Conservation (phyloP, 352 stramenopile species). For the Phytopythium kandeliae region DNA sequence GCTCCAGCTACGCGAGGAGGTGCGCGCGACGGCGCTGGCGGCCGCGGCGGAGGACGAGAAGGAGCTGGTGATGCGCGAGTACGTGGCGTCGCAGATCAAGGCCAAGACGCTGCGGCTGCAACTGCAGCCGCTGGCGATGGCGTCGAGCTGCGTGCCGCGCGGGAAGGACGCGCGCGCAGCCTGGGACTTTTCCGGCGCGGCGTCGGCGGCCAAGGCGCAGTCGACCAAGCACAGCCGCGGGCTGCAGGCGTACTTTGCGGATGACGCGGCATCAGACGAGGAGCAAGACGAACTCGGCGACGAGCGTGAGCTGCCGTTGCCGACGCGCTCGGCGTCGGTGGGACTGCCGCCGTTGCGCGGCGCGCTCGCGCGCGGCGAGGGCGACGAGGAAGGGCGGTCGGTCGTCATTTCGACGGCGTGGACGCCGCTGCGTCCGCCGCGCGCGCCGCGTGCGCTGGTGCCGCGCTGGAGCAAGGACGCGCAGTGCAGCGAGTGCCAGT, state of each 20-base stretch:
- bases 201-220: slow-evolving; percentile 6
- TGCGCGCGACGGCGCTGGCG: slow-evolving; percentile 36
- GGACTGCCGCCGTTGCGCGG: slow-evolving; percentile 16
- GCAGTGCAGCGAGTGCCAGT: slow-evolving; percentile 63
- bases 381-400: neutral
- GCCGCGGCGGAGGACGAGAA: slow-evolving; percentile 44
- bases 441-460: slow-evolving; percentile 10
- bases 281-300: slow-evolving; percentile 16
- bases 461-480: slow-evolving; percentile 68
- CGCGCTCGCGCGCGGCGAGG: neutral
- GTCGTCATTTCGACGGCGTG: slow-evolving; percentile 6
- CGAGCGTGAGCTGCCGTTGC: slow-evolving; percentile 4
- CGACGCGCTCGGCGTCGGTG: slow-evolving; percentile 26
- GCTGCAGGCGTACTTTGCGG: slow-evolving; percentile 20
- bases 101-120: slow-evolving; percentile 51
- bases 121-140: slow-evolving; percentile 27
- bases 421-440: slow-evolving; percentile 7
- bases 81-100: slow-evolving; percentile 59
- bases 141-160: slow-evolving; percentile 2
- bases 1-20: slow-evolving; percentile 40
- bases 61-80: slow-evolving; percentile 57
- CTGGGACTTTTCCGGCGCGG: slow-evolving; percentile 5
- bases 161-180: neutral
- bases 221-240: slow-evolving; percentile 8
- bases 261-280: slow-evolving; percentile 22